Conservation (phyloP, 495 filamentous ascomycete species). For the Hypoxylon trugodes region DNA sequence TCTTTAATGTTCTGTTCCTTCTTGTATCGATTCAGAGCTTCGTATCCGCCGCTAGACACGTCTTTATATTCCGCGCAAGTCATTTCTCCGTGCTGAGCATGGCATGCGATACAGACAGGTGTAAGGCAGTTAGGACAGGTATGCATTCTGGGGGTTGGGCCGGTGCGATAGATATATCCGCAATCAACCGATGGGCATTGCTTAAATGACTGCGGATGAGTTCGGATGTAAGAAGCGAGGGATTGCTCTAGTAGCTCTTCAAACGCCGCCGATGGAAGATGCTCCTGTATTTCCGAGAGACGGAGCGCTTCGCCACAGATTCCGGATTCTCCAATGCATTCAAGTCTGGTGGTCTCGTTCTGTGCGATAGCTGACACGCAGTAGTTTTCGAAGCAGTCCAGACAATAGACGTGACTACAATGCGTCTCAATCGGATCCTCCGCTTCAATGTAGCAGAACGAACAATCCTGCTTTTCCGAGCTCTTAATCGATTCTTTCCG, state of each 20-base stretch:
- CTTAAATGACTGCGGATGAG: constrained; percentile 41
- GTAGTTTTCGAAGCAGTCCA: constrained; percentile 51
- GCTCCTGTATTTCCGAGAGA: constrained; percentile 47
- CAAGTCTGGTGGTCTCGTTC: constrained; percentile 30
- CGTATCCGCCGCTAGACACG: constrained; percentile 38
- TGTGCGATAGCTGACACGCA: constrained; percentile 40
- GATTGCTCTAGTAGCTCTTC: constrained; percentile 51
- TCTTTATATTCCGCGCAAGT: constrained; percentile 51
- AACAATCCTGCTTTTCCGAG: constrained; percentile 39
- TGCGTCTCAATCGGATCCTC: constrained; percentile 48
- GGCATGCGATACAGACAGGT: constrained; percentile 50
- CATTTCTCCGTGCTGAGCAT: constrained; percentile 45
- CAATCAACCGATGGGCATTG: constrained; percentile 56
- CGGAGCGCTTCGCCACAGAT: constrained; percentile 40
- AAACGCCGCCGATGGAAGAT: constrained; percentile 46
- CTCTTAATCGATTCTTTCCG: neutral
- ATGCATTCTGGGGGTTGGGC: constrained; percentile 25
- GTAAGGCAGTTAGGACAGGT: constrained; percentile 51
- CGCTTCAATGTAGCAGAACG: constrained; percentile 52
- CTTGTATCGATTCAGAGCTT: constrained; percentile 42
- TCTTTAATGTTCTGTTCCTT: constrained; percentile 44
- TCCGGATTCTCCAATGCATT: constrained; percentile 42
- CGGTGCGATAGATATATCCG: constrained; percentile 50
- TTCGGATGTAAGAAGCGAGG: constrained; percentile 50
- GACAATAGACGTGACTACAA: constrained; percentile 58